Base-by-base conservation (phyloP, 129 eudicot genomes). In the Ambrosia trifida region DNA sequence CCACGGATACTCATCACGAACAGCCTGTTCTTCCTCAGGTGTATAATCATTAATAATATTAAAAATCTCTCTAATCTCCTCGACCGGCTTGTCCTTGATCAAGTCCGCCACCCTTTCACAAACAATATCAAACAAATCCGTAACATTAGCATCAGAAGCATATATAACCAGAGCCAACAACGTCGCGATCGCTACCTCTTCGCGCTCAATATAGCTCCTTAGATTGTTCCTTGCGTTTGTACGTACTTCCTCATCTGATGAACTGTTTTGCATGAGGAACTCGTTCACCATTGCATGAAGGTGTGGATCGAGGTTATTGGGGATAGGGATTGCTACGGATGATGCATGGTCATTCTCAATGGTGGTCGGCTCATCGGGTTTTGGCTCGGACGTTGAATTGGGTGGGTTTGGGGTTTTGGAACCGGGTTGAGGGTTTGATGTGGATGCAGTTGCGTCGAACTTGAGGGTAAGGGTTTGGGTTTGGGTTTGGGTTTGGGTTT, bases 1-100 rank as follows among this genome's bases (percentile, higher is more conserved):
- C 78, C 78, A 73, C 0, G 53, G 12, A 28, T 35, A 13, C 51
- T 73, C 71, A 36, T 10, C 30, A 49, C 78, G 78, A 64, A 64
- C 4, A 1, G 30, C 78, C 14, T 36, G 28, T 74, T 63, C 71
- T 49, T 74, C 72, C 58, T 74, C 70, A 11, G 70, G 70, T 4
- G 70, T 49, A 61, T 46, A 61, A 73, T 73, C 77, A 46, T 62
- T 73, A 17, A 10, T 10, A 16, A 64, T 64, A 5, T 38, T 7
- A 8, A 74, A 74, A 13, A 6, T 20, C 54, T 35, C 52, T 35
- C 72, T 51, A 13, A 50, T 4, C 28, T 75, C 73, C n/a, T 54
- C 79, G 46, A 28, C 49, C 11, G 11, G 2, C 49, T 16, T 11
- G 24, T 44, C 51, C 60, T 54, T 66, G 14, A 75, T 66, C 59